Base-by-base conservation (phyloP, 2,329 filamentous ascomycete species). In the Scopulariopsis brevicaulis region DNA sequence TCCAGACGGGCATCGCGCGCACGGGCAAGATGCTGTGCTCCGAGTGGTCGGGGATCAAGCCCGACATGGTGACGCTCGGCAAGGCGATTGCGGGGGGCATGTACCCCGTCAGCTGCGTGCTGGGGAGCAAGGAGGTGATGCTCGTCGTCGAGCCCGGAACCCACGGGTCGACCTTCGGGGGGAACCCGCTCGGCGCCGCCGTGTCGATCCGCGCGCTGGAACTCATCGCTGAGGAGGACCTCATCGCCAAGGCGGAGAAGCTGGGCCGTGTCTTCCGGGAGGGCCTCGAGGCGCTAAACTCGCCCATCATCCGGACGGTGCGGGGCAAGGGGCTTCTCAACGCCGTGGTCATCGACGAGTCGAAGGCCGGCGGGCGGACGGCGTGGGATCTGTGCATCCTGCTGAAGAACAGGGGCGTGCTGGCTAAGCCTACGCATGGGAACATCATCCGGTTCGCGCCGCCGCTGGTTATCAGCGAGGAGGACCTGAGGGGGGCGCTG, bases 371-470 rank as follows among this genome's bases (percentile, higher is more conserved):
- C 60, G 93, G 93, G 50, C 87, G 92, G 71, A 87, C 86, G 55
- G 94, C 94, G 11, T 99, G 94, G 94, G 93, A 99, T 73, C 77
- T 99, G 63, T 99, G 94, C 73, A 84, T 99, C 78, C 74, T 97
- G 68, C 84, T 96, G 76, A 97, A 97, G 80, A 84, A 87, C 72
- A 97, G 96, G 81, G 94, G 94, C 60, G 76, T 99, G 59, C 72
- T 99, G 81, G 94, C 94, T 66, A 99, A 99, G 82, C 94, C 94
- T 34, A 99, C 94, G 7, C 94, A 99, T 73, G 87, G 96, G 68
- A 96, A 97, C 74, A 97, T 99, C 71, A 99, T 99, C 70, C 89
- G 94, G 59, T 87, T 99, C 61, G 94, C 94, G n/a, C 94, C 94
- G 53, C 94, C 94, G 22, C 78, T 99, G 58, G 91, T 99, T 63